Evolutionary conservation across 2,329 filamentous ascomycete species (phyloP), one percentile per base, ranked within the genome.

Genomic region (Capronia coronata): DNA sequence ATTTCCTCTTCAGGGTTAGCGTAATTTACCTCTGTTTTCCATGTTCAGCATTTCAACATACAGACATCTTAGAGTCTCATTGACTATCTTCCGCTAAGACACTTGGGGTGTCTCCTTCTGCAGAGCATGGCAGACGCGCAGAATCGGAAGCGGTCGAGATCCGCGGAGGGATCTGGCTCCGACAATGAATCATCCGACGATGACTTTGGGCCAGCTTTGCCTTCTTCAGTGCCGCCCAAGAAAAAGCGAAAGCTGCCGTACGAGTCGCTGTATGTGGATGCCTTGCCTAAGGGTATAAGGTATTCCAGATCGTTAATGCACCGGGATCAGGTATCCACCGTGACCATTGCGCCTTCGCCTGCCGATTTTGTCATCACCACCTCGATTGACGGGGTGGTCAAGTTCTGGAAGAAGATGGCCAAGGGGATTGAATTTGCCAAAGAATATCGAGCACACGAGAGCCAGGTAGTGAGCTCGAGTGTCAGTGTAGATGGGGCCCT

Each of bases 261-360:
- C 72, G 91, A 97, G 71, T 95, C 93, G 67, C 82, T 97, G 62
- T 97, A 96, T 69, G 75, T 97, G 56, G 87, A 87, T 51, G 91
- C 93, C 32, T 78, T 98, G 30, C 93, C 93, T 3, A 80, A 79
- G 43, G 86, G 87, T 16, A 63, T 76, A 30, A 84, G 87, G 39
- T 98, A 98, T 71, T 94, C 86, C 51, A 94, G 90, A 64, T 97
- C 93, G 39, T 75, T 98, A 63, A 98, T 98, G 94, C 93, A 98
- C 77, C 90, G 91, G 71, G 93, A 98, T 60, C 89, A 95, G 70
- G 71, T 98, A 43, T 80, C 85, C 49, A 97, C 90, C 63, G 80
- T 87, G 56, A 94, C 84, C 10, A 83, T 95, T 66, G 95, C 94
- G 1, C 90, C 90, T 1, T 55, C 57, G 8, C 74, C 84, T 52